Evolutionary conservation across 768 basidiomycete species (phyloP).

Genomic region (Calocybe indica): DNA sequence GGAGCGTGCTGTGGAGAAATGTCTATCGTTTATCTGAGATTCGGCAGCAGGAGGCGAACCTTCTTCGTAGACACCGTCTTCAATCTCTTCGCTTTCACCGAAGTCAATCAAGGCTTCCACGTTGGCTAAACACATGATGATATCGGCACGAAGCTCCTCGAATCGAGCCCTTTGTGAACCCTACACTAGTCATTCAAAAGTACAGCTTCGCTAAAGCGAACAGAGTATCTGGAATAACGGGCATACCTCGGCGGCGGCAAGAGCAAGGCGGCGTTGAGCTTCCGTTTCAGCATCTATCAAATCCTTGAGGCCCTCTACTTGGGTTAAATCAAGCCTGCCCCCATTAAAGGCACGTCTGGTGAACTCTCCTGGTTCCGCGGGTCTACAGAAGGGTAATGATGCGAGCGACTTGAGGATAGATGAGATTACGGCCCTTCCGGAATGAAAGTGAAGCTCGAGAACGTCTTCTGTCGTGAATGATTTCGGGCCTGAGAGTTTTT

Average conservation of each 20-base stretch:
- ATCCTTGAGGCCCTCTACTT: slow-evolving; percentile 85
- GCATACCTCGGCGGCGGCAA: slow-evolving; percentile 63
- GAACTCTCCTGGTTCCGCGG: slow-evolving; percentile 86
- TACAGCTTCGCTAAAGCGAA: background rate
- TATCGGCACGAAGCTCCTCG: slow-evolving; percentile 55
- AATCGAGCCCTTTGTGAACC: slow-evolving; percentile 57
- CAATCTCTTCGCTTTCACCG: slow-evolving; percentile 86
- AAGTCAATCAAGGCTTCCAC: slow-evolving; percentile 92
- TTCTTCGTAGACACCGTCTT: slow-evolving; percentile 71
- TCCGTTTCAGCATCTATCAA: slow-evolving; percentile 89
- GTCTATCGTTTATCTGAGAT: background rate
- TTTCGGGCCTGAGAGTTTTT: slow-evolving; percentile 46
- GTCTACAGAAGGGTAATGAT: slow-evolving; percentile 56
- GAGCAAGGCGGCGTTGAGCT: slow-evolving; percentile 67
- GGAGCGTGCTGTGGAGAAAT: slow-evolving; percentile 38
- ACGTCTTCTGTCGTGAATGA: slow-evolving; percentile 84
- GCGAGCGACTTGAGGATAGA: slow-evolving; percentile 64
- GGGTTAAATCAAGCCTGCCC: slow-evolving; percentile 80
- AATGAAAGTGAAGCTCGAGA: slow-evolving; percentile 83
- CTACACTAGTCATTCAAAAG: slow-evolving; percentile 28
- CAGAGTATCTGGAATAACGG: background rate
- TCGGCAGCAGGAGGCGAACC: slow-evolving; percentile 33
- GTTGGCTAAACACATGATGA: slow-evolving; percentile 69
- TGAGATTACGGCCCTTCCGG: slow-evolving; percentile 73
- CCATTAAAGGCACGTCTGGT: slow-evolving; percentile 78